Evolutionary conservation across 2,329 filamentous ascomycete genomes (phyloP), one percentile per base, ranked within the genome.

Genomic region (Zopfia rhizophila): DNA sequence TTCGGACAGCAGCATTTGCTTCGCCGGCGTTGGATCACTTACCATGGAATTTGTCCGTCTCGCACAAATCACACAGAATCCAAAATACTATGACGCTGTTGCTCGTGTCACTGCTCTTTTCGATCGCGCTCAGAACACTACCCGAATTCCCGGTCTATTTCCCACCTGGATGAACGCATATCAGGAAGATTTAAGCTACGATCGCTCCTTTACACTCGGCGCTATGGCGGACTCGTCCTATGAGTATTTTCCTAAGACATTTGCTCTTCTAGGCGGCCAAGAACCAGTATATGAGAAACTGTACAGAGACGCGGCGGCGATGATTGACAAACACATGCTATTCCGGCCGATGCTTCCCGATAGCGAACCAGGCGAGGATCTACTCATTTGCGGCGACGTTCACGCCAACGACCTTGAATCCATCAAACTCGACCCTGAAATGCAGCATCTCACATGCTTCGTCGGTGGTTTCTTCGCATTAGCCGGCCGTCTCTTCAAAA

Each of bases 401-500:
- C 48, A 47, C 17, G 45, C 55, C 1, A 33, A 47, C 21, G 40
- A 47, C 57, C 49, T 48, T 8, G 38, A 51, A 3, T 19, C 22
- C n/a, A 41, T 60, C 4, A 51, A 30, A 3, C 48, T 69, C 5
- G 70, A 76, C 7, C 74, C 82, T 13, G 76, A 84, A 53, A 79
- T 78, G 35, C 78, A 82, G 32, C 83, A 86, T 65, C 73, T 86
- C 4, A 78, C 75, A 8, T 86, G 83, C 65, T 86, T 85, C 60
- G 74, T 79, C 3, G 83, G 83, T 11, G 83, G 82, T 31, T 85
- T 85, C 82, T 81, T 83, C 51, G 83, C 76, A 0, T 67, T 86
- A 1, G 83, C 80, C 5, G 79, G 82, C 29, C 80, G 79, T 51
- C 63, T 85, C 3, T 85, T 85, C 61, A 68, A 75, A 11, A 68